These are phyloP conservation scores for Agrocybe pediades DNA, from an alignment of 768 basidiomycete genomes.

Conservation along the genomic window DNA sequence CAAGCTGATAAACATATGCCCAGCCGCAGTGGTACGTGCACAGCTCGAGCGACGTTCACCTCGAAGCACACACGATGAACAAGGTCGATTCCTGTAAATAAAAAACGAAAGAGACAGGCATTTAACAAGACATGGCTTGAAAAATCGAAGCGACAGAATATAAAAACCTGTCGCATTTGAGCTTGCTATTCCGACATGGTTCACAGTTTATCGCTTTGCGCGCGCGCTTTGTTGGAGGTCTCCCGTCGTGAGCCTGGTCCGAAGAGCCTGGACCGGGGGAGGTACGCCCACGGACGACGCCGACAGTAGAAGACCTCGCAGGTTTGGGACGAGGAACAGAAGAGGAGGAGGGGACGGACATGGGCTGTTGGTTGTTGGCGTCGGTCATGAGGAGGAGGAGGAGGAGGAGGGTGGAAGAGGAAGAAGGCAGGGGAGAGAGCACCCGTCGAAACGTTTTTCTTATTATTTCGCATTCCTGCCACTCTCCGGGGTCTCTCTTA, in stretches of 20 bases:
- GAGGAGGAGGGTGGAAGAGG: conserved; percentile 8
- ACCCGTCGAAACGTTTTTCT: conserved; percentile 1
- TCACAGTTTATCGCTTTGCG: conserved; percentile 90
- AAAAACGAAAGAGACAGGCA: conserved; percentile 15
- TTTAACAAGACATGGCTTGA: conserved; percentile 11
- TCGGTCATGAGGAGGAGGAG: conserved; percentile 1
- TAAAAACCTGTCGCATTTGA: conserved; percentile 82
- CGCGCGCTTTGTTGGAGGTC: conserved; percentile 79
- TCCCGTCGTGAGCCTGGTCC: conserved; percentile 52
- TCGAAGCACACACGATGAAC: conserved; percentile 83
- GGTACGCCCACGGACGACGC: conserved; percentile 50
- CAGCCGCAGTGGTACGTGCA: conserved; percentile 5
- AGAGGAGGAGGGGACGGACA: conserved; percentile 41
- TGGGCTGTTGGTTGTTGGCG: conserved; percentile 19
- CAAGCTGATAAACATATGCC: conserved; percentile 20
- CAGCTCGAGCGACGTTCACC: conserved; percentile 42
- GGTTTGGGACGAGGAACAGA: conserved; percentile 42
- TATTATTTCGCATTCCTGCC: conserved; percentile 5
- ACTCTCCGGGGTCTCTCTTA: neutral
- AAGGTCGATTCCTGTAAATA: conserved; percentile 72
- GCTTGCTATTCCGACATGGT: conserved; percentile 84
- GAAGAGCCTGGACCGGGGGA: conserved; percentile 44
- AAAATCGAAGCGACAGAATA: conserved; percentile 4
- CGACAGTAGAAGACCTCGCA: conserved; percentile 37
- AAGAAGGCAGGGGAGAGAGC: conserved; percentile 5